phyloP scores from a whole-genome alignment of 306 rosid genomes.

The Sicyos baderoa region DNA sequence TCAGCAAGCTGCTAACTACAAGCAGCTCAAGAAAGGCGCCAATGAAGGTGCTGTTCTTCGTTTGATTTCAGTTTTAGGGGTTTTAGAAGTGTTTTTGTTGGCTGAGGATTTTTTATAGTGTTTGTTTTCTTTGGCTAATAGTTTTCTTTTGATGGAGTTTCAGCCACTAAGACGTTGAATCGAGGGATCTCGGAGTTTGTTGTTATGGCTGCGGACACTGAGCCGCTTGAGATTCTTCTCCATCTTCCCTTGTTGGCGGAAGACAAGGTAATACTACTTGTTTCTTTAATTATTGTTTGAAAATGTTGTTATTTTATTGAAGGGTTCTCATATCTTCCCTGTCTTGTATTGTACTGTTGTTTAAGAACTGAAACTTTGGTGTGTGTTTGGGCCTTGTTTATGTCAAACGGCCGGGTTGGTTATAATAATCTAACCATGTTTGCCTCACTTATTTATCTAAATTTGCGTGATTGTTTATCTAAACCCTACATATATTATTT shows the following conservation, averaged over 20 bases:
- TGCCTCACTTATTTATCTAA: too few relatives aligned
- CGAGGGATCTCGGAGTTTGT: constrained; percentile 86
- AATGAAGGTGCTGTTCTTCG: constrained; percentile 92
- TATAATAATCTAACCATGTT: too few relatives aligned
- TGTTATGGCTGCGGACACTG: constrained; percentile 92
- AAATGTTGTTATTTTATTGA: not conserved
- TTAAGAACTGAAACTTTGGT: not conserved
- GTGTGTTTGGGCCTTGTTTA: not conserved
- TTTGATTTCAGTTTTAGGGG: too few relatives aligned
- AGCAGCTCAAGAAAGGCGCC: constrained; percentile 94
- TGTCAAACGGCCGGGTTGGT: too few relatives aligned
- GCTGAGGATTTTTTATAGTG: not conserved
- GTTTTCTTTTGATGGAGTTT: constrained; percentile 16
- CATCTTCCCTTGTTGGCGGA: constrained; percentile 91
- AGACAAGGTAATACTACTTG: constrained; percentile 49
- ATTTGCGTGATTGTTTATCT: too few relatives aligned
- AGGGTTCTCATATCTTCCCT: not conserved
- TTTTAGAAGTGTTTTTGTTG: not conserved
- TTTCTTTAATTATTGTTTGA: not conserved
- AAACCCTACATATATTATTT: too few relatives aligned
- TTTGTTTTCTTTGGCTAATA: not conserved
- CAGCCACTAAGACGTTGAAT: constrained; percentile 86
- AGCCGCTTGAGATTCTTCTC: constrained; percentile 89
- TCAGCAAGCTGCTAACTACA: constrained; percentile 86
- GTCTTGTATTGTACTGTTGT: not conserved